These are phyloP conservation scores for Austroboletus eburneus DNA, from an alignment of 768 basidiomycete genomes.

Conservation along the genomic window DNA sequence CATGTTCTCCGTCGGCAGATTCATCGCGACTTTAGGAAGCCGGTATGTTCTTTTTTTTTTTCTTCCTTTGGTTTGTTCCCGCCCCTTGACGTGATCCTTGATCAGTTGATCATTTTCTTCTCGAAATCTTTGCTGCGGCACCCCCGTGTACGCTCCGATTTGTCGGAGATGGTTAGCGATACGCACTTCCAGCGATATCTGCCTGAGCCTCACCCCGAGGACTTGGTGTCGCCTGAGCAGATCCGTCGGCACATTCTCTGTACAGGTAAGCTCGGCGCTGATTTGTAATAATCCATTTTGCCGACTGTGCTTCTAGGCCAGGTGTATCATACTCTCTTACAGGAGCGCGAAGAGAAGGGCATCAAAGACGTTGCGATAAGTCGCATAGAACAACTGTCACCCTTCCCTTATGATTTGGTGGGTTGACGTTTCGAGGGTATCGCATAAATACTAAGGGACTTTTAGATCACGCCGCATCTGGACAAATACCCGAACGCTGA, in stretches of 20 bases:
- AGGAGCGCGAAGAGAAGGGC: conserved; percentile 87
- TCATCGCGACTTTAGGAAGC: conserved; percentile 98
- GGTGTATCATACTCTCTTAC: conserved; percentile 86
- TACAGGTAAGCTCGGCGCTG: conserved; percentile 44
- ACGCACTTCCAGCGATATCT: conserved; percentile 92
- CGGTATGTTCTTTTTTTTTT: conserved; percentile 44
- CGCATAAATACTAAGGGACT: conserved; percentile 4
- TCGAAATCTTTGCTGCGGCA: conserved; percentile 95
- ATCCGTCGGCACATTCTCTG: conserved; percentile 92
- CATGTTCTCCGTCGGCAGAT: conserved; percentile 96
- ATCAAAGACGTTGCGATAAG: conserved; percentile 94
- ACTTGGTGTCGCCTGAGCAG: conserved; percentile 73
- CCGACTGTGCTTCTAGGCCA: conserved; percentile 52
- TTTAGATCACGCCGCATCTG: conserved; percentile 83
- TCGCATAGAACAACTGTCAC: conserved; percentile 90
- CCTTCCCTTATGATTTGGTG: conserved; percentile 95
- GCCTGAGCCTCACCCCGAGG: conserved; percentile 73
- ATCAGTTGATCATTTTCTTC: conserved; percentile 89
- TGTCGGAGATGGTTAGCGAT: conserved; percentile 86
- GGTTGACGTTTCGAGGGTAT: conserved; percentile 21
- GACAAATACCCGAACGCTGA: conserved; percentile 97
- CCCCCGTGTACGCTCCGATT: conserved; percentile 81
- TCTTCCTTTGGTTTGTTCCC: not conserved
- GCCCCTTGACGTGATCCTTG: not conserved
- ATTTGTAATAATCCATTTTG: not conserved